Evolutionary conservation across 2,329 filamentous ascomycete species (phyloP).

Genomic region (Neurospora sp.): DNA sequence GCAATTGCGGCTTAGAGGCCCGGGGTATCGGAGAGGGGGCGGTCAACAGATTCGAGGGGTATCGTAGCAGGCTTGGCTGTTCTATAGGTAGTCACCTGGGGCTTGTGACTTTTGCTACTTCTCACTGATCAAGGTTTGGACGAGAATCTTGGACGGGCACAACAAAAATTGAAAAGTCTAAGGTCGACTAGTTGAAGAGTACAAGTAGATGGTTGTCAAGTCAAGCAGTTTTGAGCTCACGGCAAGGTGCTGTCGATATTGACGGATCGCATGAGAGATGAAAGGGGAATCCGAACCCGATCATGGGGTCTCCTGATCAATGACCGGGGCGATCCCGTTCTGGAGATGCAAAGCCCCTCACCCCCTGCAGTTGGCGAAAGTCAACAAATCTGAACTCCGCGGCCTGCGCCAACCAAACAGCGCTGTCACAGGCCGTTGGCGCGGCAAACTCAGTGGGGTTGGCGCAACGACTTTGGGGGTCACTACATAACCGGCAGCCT

Average conservation of each 20-base stretch:
- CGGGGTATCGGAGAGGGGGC: neutral
- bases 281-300: neutral
- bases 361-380: neutral
- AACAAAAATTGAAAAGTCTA: neutral
- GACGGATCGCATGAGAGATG: neutral
- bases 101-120: neutral
- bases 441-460: neutral
- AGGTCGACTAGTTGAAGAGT: neutral
- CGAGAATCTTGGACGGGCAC: neutral
- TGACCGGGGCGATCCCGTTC: neutral
- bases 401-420: neutral
- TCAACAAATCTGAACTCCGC: neutral
- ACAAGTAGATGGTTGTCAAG: neutral
- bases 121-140: neutral
- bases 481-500: neutral
- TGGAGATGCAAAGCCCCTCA: neutral
- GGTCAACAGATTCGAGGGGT: neutral
- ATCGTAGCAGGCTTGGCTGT: neutral
- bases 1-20: neutral
- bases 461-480: neutral
- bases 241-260: neutral
- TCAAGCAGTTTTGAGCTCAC: neutral
- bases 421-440: neutral
- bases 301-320: neutral
- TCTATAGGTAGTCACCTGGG: neutral